phyloP scores from a whole-genome alignment of 495 filamentous ascomycete species.

The Neurospora sp. region DNA sequence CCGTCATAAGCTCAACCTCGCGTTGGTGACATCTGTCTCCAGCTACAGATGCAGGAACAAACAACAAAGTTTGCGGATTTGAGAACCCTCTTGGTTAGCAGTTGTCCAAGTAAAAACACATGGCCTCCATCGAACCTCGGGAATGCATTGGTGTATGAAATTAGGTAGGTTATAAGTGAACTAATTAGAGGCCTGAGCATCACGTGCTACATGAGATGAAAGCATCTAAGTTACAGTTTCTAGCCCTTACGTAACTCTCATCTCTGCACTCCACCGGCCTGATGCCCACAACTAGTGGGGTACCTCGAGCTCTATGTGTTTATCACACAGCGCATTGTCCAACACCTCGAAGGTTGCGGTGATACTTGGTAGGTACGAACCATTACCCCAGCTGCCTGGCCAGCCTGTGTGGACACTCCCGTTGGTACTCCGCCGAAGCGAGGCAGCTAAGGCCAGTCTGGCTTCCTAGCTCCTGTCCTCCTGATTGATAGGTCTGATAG shows the following conservation, averaged over 20 bases:
- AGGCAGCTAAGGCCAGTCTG: background rate
- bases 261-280: background rate
- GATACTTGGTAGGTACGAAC: background rate
- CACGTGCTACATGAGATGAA: background rate
- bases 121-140: background rate
- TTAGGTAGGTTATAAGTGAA: background rate
- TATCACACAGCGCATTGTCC: background rate
- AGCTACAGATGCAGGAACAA: background rate
- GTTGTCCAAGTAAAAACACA: background rate
- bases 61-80: background rate
- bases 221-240: background rate
- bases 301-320: background rate
- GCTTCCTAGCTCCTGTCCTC: background rate
- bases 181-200: background rate
- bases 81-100: background rate
- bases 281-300: background rate
- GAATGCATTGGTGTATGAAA: background rate
- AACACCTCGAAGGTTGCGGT: background rate
- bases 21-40: background rate
- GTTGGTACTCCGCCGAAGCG: background rate
- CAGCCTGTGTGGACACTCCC: background rate
- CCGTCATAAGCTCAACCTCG: background rate
- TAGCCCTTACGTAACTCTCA: background rate
- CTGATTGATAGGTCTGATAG: background rate
- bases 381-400: background rate